A percentile compares a stretch with the other conserved stretches of the same genome.
Evolutionary conservation across 768 basidiomycete species (phyloP).

Genomic region (Tephrocybe sp.): DNA sequence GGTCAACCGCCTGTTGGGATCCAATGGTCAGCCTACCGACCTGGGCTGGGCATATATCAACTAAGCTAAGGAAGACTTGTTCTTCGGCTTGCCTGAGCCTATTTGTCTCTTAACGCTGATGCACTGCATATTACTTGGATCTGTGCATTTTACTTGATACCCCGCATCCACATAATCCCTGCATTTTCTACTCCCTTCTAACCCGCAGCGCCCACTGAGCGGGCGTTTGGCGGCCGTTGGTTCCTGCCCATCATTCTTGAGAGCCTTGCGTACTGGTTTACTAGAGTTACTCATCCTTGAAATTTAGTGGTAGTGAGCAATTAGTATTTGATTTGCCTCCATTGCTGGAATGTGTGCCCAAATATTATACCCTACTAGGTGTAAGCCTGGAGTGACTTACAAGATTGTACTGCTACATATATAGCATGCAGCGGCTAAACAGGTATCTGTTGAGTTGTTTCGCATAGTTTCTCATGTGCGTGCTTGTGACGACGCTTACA

Average conservation of each 20-base stretch:
- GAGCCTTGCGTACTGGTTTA: conserved; percentile 21
- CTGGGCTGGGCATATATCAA: conserved; percentile 55
- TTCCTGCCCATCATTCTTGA: conserved; percentile 13
- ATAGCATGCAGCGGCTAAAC: too few species aligned
- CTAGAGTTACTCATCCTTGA: conserved; percentile 12
- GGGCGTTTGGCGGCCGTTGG: conserved; percentile 18
- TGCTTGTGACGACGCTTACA: too few species aligned
- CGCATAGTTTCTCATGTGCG: too few species aligned
- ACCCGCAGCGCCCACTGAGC: conserved; percentile 18
- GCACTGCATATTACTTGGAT: conserved; percentile 12
- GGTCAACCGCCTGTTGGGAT: conserved; percentile 50
- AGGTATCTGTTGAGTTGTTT: too few species aligned
- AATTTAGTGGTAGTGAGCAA: conserved; percentile 16
- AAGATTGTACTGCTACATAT: too few species aligned
- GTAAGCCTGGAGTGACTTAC: too few species aligned
- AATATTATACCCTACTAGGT: too few species aligned
- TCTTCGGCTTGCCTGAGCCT: background rate
- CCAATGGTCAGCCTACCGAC: conserved; percentile 43
- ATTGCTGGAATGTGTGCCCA: too few species aligned
- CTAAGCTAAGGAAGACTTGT: conserved; percentile 17
- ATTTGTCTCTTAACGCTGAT: conserved; percentile 3
- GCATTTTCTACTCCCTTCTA: conserved; percentile 10
- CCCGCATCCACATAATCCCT: conserved; percentile 12
- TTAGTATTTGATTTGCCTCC: conserved; percentile 1
- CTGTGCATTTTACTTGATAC: conserved; percentile 17